phyloP scores from a whole-genome alignment of 805 yeast genomes.

The Pichia californica region DNA sequence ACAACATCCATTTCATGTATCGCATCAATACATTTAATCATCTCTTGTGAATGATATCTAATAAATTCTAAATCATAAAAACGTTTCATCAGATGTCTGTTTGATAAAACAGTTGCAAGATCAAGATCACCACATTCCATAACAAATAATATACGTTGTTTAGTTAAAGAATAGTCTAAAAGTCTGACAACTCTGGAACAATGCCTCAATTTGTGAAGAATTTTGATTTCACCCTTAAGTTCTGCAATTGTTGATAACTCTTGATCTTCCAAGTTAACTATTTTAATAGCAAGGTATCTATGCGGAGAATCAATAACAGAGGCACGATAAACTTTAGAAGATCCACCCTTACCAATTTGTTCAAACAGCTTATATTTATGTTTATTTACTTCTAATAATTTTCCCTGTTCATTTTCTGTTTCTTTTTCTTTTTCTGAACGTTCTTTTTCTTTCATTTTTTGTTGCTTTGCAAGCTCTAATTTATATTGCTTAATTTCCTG shows the following conservation, averaged over 20 bases:
- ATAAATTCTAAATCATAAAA: slow-evolving; percentile 68
- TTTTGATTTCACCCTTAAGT: slow-evolving; percentile 84
- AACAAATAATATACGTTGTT: slow-evolving; percentile 59
- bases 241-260: slow-evolving; percentile 58
- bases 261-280: slow-evolving; percentile 57
- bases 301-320: slow-evolving; percentile 38
- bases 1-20: slow-evolving; percentile 87
- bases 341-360: slow-evolving; percentile 83
- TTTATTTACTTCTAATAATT: slow-evolving; percentile 41
- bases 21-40: slow-evolving; percentile 74
- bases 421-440: neutral
- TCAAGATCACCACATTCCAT: slow-evolving; percentile 97
- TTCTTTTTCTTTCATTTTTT: neutral
- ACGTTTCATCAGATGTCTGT: slow-evolving; percentile 27
- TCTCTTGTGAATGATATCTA: slow-evolving; percentile 69
- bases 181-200: slow-evolving; percentile 73
- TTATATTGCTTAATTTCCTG: slow-evolving; percentile 18
- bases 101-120: slow-evolving; percentile 70
- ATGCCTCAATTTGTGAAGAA: slow-evolving; percentile 52
- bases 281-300: slow-evolving; percentile 61
- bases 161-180: slow-evolving; percentile 63
- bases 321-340: slow-evolving; percentile 78
- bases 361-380: slow-evolving; percentile 68
- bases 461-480: slow-evolving; percentile 14
- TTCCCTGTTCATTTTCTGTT: neutral